These are phyloP conservation scores for Penicillium decumbens DNA, from an alignment of 2,329 filamentous ascomycete species.

Conservation along the genomic window DNA sequence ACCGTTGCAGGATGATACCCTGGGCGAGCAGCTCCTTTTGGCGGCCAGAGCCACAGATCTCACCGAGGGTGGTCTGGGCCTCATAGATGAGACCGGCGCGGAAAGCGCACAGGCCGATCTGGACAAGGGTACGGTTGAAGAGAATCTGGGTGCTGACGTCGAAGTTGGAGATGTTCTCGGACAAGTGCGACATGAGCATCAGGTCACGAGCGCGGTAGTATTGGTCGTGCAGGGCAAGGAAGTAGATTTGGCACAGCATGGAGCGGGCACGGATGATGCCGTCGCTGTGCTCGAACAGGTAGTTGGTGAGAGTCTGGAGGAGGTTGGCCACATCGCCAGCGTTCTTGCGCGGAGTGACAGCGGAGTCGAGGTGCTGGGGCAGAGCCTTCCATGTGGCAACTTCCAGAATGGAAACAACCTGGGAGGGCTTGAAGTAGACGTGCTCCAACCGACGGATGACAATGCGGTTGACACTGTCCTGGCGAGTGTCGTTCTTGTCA, in stretches of 20 bases:
- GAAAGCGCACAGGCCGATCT: slow-evolving; percentile 98
- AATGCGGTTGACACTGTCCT: slow-evolving; percentile 87
- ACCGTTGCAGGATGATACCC: slow-evolving; percentile 97
- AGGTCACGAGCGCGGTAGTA: slow-evolving; percentile 98
- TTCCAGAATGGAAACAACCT: slow-evolving; percentile 89
- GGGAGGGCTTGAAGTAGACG: slow-evolving; percentile 97
- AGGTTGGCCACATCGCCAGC: slow-evolving; percentile 65
- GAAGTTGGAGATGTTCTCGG: slow-evolving; percentile 94
- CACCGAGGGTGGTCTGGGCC: slow-evolving; percentile 93
- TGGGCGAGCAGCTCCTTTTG: slow-evolving; percentile 98
- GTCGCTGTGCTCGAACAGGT: slow-evolving; percentile 90
- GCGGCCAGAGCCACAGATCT: slow-evolving; percentile 94
- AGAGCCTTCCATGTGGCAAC: slow-evolving; percentile 88
- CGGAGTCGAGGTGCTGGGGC: slow-evolving; percentile 65
- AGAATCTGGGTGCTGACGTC: slow-evolving; percentile 96
- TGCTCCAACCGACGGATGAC: slow-evolving; percentile 94
- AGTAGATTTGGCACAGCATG: slow-evolving; percentile 98
- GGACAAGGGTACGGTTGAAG: slow-evolving; percentile 95
- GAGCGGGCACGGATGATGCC: slow-evolving; percentile 93
- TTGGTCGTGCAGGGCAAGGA: slow-evolving; percentile 92
- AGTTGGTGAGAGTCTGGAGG: slow-evolving; percentile 84
- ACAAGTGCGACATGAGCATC: slow-evolving; percentile 99
- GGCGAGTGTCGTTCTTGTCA: slow-evolving; percentile 63
- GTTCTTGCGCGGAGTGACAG: slow-evolving; percentile 69
- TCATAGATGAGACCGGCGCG: slow-evolving; percentile 94